Base-by-base conservation (phyloP, 257 asterid species). In the Capsicum pubescens region DNA sequence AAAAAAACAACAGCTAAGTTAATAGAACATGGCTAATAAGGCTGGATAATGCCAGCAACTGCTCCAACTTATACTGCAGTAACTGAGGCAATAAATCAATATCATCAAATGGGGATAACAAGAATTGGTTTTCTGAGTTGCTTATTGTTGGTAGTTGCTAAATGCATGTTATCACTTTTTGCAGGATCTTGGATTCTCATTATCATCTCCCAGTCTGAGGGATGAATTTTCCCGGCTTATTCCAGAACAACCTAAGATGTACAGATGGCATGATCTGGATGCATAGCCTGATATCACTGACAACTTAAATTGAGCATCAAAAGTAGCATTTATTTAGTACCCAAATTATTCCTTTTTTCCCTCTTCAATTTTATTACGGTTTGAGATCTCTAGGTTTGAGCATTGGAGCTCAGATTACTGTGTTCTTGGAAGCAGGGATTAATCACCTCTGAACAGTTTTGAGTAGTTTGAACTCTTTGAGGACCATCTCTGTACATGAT, bases 91-190 rank as follows among this genome's bases (percentile, higher is more conserved):
- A 26, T 26, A 26, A 26, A 26, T 26, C 32, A 26, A 26, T 26
- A 26, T 26, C 32, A 26, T 39, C 6, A 7, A 54, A 76, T 26
- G 48, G 50, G 44, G 50, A 26, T 26, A 48, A 17, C 0, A 54
- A 76, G 81, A 52, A 14, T 76, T 52, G 61, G 46, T 52, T 54
- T 76, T 52, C 64, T 7, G 46, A 54, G 64, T 54, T 52, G 64
- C 81, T 76, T 76, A 52, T 21, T 76, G 64, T 54, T 76, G 19
- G 48, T 76, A 21, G 61, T 74, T 76, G 26, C 81, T 76, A 76
- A 54, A 7, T 76, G 63, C 7, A 21, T 32, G 19, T 21, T 52
- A 52, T 74, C 44, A 21, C 81, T 52, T 76, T 74, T 7, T 52
- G 19, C 26, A 54, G 81, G 81, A 76, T 54, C 26, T 76, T 76